Evolutionary conservation across 2,329 filamentous ascomycete species (phyloP).

Genomic region (Alternaria sp.): DNA sequence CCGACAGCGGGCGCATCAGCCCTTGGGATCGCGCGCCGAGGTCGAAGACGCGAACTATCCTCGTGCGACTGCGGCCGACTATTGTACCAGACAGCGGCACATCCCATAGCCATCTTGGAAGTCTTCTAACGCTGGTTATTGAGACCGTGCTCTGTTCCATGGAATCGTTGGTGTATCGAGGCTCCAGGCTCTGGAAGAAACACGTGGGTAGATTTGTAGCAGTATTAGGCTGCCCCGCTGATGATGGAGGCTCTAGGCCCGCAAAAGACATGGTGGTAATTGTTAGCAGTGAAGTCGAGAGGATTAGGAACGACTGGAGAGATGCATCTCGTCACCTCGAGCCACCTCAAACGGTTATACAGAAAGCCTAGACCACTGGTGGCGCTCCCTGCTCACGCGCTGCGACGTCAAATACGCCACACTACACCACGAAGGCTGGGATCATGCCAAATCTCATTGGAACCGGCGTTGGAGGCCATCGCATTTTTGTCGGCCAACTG

Average conservation of each 20-base stretch:
- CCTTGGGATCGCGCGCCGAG: not conserved
- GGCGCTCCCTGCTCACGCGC: not conserved
- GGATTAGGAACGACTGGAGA: not conserved
- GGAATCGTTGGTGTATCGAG: not conserved
- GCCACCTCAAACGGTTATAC: not conserved
- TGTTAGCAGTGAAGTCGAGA: not conserved
- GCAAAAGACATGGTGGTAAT: not conserved
- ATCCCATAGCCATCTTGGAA: not conserved
- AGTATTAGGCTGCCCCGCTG: not conserved
- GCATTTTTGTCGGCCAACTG: not conserved
- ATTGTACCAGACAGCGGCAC: not conserved
- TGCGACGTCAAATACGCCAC: not conserved
- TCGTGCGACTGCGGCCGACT: not conserved
- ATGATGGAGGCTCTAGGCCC: not conserved
- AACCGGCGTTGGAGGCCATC: not conserved
- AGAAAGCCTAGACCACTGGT: not conserved
- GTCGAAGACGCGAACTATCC: not conserved
- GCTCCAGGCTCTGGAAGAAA: not conserved
- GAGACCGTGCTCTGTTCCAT: not conserved
- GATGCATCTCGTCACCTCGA: not conserved
- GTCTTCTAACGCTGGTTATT: not conserved
- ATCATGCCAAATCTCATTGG: not conserved
- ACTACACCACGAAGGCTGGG: not conserved
- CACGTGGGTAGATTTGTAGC: not conserved
- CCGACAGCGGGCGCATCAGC: not conserved